These are phyloP conservation scores for Lyophyllum semitale DNA, from an alignment of 768 basidiomycete species.

Conservation along the genomic window DNA sequence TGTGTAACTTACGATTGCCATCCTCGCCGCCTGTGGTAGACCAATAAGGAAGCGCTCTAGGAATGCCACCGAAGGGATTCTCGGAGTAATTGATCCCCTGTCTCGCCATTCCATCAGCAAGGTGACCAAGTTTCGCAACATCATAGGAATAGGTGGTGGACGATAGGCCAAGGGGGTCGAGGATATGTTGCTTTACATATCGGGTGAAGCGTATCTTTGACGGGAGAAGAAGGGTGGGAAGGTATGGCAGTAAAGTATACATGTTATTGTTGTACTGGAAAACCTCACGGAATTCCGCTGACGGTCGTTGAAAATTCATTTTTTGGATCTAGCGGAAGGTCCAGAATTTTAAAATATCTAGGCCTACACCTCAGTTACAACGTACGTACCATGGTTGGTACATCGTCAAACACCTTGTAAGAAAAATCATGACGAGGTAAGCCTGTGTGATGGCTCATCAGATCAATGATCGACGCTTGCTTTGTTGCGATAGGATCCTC, in stretches of 20 bases:
- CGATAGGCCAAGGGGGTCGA: constrained; percentile 28
- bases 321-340: not conserved
- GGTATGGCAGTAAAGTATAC: constrained; percentile 28
- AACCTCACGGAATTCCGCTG: constrained; percentile 1
- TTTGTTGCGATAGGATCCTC: constrained; percentile 23
- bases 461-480: constrained; percentile 22
- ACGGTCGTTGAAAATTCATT: not conserved
- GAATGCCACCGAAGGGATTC: constrained; percentile 6
- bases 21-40: constrained; percentile 22
- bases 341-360: not conserved
- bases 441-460: constrained; percentile 30
- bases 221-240: constrained; percentile 26
- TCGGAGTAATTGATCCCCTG: constrained; percentile 16
- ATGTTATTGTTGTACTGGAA: constrained; percentile 23
- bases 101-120: constrained; percentile 27
- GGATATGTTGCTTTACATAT: constrained; percentile 32
- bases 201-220: constrained; percentile 24
- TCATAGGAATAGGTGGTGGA: constrained; percentile 31
- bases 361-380: not conserved
- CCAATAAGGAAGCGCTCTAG: constrained; percentile 21
- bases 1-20: constrained; percentile 23
- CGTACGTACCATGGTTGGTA: constrained; percentile 13
- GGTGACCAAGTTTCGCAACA: constrained; percentile 24
- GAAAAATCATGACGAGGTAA: constrained; percentile 23
- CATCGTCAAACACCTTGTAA: no score